phyloP scores from a whole-genome alignment of 2,329 filamentous ascomycete genomes.

The Sclerotinia sclerotiorum region DNA sequence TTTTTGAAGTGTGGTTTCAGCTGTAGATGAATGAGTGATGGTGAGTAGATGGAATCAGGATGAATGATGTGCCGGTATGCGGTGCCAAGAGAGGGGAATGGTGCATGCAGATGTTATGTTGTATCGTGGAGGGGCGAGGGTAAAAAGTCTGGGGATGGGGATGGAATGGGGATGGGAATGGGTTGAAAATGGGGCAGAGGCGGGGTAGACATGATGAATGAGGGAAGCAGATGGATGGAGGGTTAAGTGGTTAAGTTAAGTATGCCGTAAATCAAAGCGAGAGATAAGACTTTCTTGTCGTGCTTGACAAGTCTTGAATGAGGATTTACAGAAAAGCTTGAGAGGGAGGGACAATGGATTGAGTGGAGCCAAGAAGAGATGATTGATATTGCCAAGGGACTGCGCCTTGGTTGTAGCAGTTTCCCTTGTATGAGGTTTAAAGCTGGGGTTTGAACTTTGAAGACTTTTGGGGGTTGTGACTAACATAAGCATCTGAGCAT shows the following conservation, averaged over 20 bases:
- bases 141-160: not conserved
- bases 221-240: not conserved
- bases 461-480: conserved; percentile 1
- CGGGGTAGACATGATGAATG: not conserved
- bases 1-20: not conserved
- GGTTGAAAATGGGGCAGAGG: not conserved
- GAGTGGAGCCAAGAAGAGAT: conserved; percentile 21
- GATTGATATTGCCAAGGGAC: conserved; percentile 11
- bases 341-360: not conserved
- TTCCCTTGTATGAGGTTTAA: conserved; percentile 8
- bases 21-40: not conserved
- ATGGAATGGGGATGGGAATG: not conserved
- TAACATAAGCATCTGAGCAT: not conserved
- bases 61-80: not conserved
- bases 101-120: conserved; percentile 6
- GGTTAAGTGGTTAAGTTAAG: not conserved
- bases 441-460: not conserved
- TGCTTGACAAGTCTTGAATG: conserved; percentile 3
- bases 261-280: not conserved
- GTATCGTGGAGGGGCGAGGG: not conserved
- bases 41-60: not conserved
- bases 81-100: conserved; percentile 6
- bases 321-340: conserved; percentile 10
- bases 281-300: conserved; percentile 18
- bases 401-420: conserved; percentile 18